Base-by-base conservation (phyloP, 208 protist species). In the Spongospora subterranea region DNA sequence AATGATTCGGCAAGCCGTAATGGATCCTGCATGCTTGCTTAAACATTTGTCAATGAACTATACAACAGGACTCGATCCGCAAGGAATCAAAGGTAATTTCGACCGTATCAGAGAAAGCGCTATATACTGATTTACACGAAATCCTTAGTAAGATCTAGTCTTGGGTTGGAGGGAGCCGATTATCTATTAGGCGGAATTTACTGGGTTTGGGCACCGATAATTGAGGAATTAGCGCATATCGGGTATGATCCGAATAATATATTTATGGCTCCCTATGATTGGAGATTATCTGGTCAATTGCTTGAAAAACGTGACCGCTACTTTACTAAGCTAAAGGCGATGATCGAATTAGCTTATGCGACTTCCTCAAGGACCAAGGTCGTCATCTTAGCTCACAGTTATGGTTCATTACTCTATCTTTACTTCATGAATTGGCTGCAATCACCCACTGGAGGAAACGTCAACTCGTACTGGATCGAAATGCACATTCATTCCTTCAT, bases 391-490 rank as follows among this genome's bases (percentile, higher is more conserved):
- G n/a, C 88, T 38, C 88, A 89, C 54, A 76, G 50, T 45, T 89
- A 76, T 39, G 88, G 88, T 1, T 60, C 88, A 13, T 29, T 76
- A 6, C 17, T 89, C 17, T 89, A 35, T 29, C 32, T 65, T 71
- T n/a, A 89, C 11, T 89, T 89, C 88, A 65, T 89, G 88, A 60
- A 89, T 29, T 89, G 88, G 88, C 17, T 89, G 38, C 32, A 40
- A n/a, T 71, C 46, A 29, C 32, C 50, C 6, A 32, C 32, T 6
- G 46, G 54, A 6, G 88, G 88, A 38, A 60, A n/a, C 6, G 88
- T 29, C 6, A 71, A 71, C 32, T 6, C 88, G 6, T 29, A 89
- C n/a, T 89, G 88, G 88, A 32, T 89, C 17, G 88, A 89, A n/a
- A 60, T 29, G n/a, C 32, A 89, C n/a, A 45, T 89, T 32, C 88